Conservation (phyloP, 1,139 yeast genomes). For the Kluyveromyces sp. region DNA sequence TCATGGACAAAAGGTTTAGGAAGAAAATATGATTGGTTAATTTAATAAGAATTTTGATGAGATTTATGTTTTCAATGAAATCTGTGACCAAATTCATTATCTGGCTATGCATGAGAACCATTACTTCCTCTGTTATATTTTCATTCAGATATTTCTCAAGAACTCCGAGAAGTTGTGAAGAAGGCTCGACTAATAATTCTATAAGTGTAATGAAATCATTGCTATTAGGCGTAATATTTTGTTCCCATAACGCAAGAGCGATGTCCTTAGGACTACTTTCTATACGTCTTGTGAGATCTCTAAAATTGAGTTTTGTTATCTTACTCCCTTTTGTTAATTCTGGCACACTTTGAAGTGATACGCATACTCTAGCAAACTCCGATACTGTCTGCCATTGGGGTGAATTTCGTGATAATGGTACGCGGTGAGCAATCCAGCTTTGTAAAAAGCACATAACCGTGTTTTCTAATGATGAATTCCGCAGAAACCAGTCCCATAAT, state of each 20-base stretch:
- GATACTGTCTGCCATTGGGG: slow-evolving; percentile 2
- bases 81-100: neutral
- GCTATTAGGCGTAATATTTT: neutral
- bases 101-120: neutral
- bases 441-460: slow-evolving; percentile 12
- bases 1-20: neutral
- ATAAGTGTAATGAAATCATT: neutral
- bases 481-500: slow-evolving; percentile 19
- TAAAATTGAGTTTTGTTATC: slow-evolving; percentile 14
- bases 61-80: neutral
- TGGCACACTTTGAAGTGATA: slow-evolving; percentile 4
- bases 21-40: slow-evolving; percentile 12
- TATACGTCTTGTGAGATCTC: slow-evolving; percentile 15
- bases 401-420: slow-evolving; percentile 4
- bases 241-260: slow-evolving; percentile 13
- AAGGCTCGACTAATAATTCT: neutral
- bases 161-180: neutral
- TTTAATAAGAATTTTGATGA: slow-evolving; percentile 17
- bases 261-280: slow-evolving; percentile 11
- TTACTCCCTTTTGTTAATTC: slow-evolving; percentile 8
- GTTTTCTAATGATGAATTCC: slow-evolving; percentile 4
- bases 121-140: neutral
- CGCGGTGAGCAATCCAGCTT: slow-evolving; percentile 8
- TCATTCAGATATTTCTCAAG: neutral
- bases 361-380: neutral